phyloP scores from a whole-genome alignment of 176 grass and related monocot species.

The Elymus sibiricus region DNA sequence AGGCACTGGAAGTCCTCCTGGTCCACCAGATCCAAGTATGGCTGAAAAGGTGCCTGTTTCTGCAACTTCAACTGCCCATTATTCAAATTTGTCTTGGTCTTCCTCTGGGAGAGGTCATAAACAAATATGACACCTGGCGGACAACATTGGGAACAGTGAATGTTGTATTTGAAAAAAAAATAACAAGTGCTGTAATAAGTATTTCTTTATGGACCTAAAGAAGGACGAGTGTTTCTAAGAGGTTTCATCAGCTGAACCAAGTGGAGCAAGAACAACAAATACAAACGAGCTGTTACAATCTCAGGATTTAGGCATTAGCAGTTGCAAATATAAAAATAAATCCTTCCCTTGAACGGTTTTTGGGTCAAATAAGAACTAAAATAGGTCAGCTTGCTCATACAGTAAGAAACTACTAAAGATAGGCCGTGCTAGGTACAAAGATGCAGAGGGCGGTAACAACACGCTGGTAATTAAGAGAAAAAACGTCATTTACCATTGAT shows the following conservation, averaged over 20 bases:
- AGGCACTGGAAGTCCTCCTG: constrained; percentile 93
- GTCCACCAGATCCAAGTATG: constrained; percentile 77
- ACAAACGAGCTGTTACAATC: constrained; percentile 10
- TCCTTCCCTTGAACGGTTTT: background rate
- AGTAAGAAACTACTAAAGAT: background rate
- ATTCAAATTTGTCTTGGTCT: constrained; percentile 81
- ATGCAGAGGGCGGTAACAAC: constrained; percentile 9
- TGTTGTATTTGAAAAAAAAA: background rate
- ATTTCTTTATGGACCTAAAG: background rate
- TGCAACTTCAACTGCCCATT: constrained; percentile 86
- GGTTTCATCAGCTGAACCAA: constrained; percentile 1
- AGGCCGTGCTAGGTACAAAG: background rate
- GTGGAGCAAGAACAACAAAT: background rate
- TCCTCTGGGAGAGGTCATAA: constrained; percentile 87
- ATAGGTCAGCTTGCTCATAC: background rate
- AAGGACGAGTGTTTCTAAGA: background rate
- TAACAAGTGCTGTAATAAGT: background rate
- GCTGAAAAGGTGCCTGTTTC: constrained; percentile 82
- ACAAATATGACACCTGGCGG: constrained; percentile 90
- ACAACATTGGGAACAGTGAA: constrained; percentile 28
- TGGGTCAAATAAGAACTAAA: background rate
- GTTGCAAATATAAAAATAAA: background rate
- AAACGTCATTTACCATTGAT: constrained; percentile 62
- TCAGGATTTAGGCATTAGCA: background rate
- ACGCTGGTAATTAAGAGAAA: background rate